Percentiles rank a stretch among this genome's conserved stretches.
phyloP scores from a whole-genome alignment of 2,329 filamentous ascomycete genomes.

The Cladosporium sp. region DNA sequence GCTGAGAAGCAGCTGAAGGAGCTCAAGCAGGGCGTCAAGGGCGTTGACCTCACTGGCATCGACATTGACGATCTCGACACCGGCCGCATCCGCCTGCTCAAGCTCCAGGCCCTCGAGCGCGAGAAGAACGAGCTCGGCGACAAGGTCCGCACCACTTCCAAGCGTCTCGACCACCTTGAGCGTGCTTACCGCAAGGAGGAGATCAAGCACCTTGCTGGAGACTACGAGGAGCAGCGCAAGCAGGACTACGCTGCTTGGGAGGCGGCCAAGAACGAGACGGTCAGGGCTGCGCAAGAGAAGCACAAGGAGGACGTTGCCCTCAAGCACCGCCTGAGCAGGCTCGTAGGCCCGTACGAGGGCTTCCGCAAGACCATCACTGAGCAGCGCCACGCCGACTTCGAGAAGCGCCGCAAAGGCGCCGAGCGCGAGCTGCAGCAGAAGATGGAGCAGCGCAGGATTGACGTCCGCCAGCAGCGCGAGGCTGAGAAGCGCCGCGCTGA shows the following conservation, averaged over 20 bases:
- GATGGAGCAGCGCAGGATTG: slow-evolving; percentile 80
- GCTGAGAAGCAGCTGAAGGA: slow-evolving; percentile 87
- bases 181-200: slow-evolving; percentile 96
- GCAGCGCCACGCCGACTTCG: slow-evolving; percentile 88
- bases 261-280: slow-evolving; percentile 66
- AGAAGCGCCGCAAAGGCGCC: slow-evolving; percentile 84
- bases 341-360: slow-evolving; percentile 76
- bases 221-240: slow-evolving; percentile 78
- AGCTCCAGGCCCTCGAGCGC: slow-evolving; percentile 90
- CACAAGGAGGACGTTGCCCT: slow-evolving; percentile 88
- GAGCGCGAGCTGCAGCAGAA: slow-evolving; percentile 90
- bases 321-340: slow-evolving; percentile 81
- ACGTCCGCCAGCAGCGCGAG: slow-evolving; percentile 74
- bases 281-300: slow-evolving; percentile 75
- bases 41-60: slow-evolving; percentile 77
- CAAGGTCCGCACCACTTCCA: slow-evolving; percentile 82
- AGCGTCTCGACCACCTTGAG: slow-evolving; percentile 94
- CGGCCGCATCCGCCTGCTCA: slow-evolving; percentile 77
- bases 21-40: slow-evolving; percentile 81
- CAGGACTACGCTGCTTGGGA: slow-evolving; percentile 76
- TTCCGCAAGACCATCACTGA: slow-evolving; percentile 80
- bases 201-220: slow-evolving; percentile 78
- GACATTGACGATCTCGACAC: slow-evolving; percentile 64
- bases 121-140: slow-evolving; percentile 97
- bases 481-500: slow-evolving; percentile 80